Conservation (phyloP, 169 alveolate species). For the Plasmodium knowlesi region DNA sequence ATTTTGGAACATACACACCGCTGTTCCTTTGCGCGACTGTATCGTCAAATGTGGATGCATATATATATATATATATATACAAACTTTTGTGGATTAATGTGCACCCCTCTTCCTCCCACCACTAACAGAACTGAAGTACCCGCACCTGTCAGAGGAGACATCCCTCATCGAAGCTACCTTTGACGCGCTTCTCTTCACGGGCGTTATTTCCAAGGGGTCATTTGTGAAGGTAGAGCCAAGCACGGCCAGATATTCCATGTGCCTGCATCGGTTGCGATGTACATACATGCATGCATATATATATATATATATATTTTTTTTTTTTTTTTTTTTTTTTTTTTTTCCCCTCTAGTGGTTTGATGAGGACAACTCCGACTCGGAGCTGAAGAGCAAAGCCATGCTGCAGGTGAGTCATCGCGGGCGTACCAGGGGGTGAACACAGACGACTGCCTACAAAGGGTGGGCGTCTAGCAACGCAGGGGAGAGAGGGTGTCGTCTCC, state of each 20-base stretch:
- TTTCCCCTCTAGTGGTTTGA: conserved; percentile 48
- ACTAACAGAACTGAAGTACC: conserved; percentile 45
- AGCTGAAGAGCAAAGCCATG: conserved; percentile 71
- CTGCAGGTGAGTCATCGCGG: conserved; percentile 44
- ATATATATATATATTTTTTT: background rate
- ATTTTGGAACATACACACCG: too few relatives aligned
- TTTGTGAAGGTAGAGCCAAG: conserved; percentile 27
- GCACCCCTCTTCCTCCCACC: background rate
- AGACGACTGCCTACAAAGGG: background rate
- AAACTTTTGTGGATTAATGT: background rate
- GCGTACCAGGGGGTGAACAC: background rate
- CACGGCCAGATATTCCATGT: background rate
- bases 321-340: conserved; percentile 6
- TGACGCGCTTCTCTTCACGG: conserved; percentile 41
- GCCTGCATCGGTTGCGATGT: background rate
- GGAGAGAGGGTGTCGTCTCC: background rate
- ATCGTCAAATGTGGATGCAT: background rate
- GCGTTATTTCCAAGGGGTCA: conserved; percentile 60
- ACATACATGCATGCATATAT: background rate
- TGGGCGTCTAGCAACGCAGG: background rate
- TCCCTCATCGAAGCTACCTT: conserved; percentile 58
- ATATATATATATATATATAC: background rate
- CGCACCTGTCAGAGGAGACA: conserved; percentile 72
- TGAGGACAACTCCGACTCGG: conserved; percentile 52
- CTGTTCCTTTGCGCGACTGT: too few relatives aligned